Percentiles rank a stretch among this genome's conserved stretches.
phyloP scores from a whole-genome alignment of 306 rosid species.

The Castanea crenata region DNA sequence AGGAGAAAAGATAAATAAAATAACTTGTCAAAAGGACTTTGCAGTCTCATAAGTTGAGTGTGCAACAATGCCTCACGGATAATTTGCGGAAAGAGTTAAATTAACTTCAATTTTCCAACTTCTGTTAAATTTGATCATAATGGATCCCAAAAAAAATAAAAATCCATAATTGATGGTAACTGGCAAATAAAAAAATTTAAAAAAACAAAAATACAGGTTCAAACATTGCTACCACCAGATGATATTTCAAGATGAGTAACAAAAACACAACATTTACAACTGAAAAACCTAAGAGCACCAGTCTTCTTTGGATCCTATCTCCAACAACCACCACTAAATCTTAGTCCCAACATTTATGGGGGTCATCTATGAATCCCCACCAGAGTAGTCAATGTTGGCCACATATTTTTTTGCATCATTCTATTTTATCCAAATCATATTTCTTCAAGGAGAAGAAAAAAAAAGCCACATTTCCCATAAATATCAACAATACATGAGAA shows the following conservation, averaged over 20 bases:
- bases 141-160: background rate
- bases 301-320: too few relatives aligned
- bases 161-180: background rate
- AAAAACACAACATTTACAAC: background rate
- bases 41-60: constrained; percentile 15
- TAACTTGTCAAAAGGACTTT: constrained; percentile 23
- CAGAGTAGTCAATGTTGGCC: too few relatives aligned
- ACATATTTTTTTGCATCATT: too few relatives aligned
- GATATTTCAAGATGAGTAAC: background rate
- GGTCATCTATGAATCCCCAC: too few relatives aligned
- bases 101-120: background rate
- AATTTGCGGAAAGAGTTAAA: background rate
- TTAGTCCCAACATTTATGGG: too few relatives aligned
- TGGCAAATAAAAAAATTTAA: background rate
- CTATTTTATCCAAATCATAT: too few relatives aligned
- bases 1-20: constrained; percentile 13
- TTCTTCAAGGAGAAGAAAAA: too few relatives aligned
- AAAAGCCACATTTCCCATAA: too few relatives aligned
- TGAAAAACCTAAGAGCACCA: background rate
- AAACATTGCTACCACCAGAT: background rate
- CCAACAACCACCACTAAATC: too few relatives aligned
- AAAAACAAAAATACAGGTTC: background rate
- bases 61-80: background rate
- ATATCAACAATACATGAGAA: background rate
- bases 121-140: background rate